Evolutionary conservation across 495 filamentous ascomycete species (phyloP).

Genomic region (Penicillium silybi): DNA sequence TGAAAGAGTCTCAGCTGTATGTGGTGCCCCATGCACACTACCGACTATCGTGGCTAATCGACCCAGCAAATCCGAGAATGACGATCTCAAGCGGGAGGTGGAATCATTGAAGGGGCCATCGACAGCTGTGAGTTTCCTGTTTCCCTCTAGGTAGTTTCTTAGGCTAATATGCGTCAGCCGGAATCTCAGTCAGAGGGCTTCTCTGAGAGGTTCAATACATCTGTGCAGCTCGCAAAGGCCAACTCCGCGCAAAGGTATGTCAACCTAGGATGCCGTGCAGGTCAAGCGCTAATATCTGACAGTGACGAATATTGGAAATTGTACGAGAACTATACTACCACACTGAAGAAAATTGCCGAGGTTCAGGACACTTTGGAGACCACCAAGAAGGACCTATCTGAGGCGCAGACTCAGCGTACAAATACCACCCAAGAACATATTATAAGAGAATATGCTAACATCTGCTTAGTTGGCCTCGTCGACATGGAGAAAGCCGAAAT

Average conservation of each 20-base stretch:
- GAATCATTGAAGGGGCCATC: constrained; percentile 34
- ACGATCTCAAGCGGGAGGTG: constrained; percentile 40
- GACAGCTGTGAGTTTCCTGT: constrained; percentile 19
- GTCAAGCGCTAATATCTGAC: constrained; percentile 16
- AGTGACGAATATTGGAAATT: constrained; percentile 48
- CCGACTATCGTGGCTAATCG: constrained; percentile 9
- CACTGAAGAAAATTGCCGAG: constrained; percentile 40
- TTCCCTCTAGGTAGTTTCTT: background rate
- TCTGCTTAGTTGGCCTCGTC: constrained; percentile 38
- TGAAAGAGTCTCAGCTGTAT: constrained; percentile 41
- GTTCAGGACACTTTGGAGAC: constrained; percentile 36
- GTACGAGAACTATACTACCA: constrained; percentile 40
- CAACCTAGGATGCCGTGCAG: background rate
- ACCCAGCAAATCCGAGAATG: constrained; percentile 40
- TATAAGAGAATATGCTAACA: constrained; percentile 21
- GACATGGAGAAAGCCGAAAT: constrained; percentile 48
- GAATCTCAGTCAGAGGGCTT: constrained; percentile 32
- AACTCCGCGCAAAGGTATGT: constrained; percentile 41
- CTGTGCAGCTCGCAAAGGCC: constrained; percentile 32
- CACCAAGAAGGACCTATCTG: constrained; percentile 35
- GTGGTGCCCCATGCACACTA: constrained; percentile 1
- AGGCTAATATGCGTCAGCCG: constrained; percentile 19
- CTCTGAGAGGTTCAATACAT: constrained; percentile 34
- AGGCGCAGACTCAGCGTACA: constrained; percentile 41
- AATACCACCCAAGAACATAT: background rate